phyloP scores from a whole-genome alignment of 768 basidiomycete species.

The Xanthoconium stramineum region DNA sequence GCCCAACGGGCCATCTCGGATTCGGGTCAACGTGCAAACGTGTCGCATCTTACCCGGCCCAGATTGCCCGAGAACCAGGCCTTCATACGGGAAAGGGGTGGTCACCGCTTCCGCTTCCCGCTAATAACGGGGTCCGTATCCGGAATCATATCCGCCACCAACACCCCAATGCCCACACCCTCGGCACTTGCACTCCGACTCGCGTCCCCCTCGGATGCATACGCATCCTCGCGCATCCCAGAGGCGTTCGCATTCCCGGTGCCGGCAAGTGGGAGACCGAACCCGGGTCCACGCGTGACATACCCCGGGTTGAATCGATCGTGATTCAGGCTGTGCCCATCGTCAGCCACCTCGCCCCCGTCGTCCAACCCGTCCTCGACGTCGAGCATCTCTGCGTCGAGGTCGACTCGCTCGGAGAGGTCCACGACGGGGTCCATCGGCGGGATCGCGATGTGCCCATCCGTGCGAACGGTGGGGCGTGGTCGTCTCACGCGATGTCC shows the following conservation, averaged over 20 bases:
- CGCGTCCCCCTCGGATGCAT: constrained; percentile 17
- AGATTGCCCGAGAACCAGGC: no score
- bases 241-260: constrained; percentile 6
- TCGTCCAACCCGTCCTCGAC: constrained; percentile 8
- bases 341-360: background rate
- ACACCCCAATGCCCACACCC: background rate
- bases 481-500: constrained; percentile 14
- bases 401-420: constrained; percentile 10
- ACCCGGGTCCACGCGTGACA: constrained; percentile 16
- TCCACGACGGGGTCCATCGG: constrained; percentile 7
- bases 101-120: constrained; percentile 25
- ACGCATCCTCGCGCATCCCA: constrained; percentile 9
- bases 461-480: constrained; percentile 28
- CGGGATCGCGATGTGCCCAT: constrained; percentile 18
- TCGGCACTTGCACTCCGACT: constrained; percentile 21
- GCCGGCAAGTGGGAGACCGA: constrained; percentile 13
- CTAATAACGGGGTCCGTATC: constrained; percentile 15
- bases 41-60: no score
- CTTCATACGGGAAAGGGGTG: background rate
- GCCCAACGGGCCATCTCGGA: background rate
- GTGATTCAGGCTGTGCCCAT: constrained; percentile 8
- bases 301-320: constrained; percentile 1
- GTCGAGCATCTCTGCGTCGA: constrained; percentile 31
- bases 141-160: background rate
- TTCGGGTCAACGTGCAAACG: no score